Percentiles rank a stretch among this genome's conserved stretches.
phyloP scores from a whole-genome alignment of 2,329 filamentous ascomycete genomes.

The Claviceps arundinis region DNA sequence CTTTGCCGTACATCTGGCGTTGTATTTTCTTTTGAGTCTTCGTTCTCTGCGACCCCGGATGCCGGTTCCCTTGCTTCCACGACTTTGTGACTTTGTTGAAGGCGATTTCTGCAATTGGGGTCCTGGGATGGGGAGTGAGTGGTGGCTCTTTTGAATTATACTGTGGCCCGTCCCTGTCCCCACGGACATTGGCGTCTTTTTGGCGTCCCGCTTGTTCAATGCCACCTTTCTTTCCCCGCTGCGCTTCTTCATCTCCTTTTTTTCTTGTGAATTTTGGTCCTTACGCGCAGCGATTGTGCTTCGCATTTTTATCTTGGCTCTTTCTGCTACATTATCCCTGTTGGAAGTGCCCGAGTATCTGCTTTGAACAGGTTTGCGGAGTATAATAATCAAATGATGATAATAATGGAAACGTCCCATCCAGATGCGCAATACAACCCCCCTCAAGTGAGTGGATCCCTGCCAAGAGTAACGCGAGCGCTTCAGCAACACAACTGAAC shows the following conservation, averaged over 20 bases:
- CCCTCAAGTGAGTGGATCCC: background rate
- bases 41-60: background rate
- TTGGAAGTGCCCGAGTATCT: background rate
- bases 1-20: background rate
- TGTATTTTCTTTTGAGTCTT: background rate
- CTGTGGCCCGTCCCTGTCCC: slow-evolving; percentile 1
- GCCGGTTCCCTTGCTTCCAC: background rate
- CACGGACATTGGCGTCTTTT: slow-evolving; percentile 4
- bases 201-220: background rate
- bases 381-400: too few species aligned
- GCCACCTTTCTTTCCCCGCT: background rate
- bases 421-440: background rate
- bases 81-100: background rate
- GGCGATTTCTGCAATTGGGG: background rate
- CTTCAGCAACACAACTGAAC: background rate
- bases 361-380: too few species aligned
- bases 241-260: background rate
- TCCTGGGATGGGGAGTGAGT: slow-evolving; percentile 1
- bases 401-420: too few species aligned
- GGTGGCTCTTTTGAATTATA: slow-evolving; percentile 5
- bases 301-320: background rate
- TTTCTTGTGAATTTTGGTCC: background rate
- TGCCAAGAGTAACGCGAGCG: background rate
- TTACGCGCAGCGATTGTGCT: background rate
- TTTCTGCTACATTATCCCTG: background rate